phyloP scores from a whole-genome alignment of 225 moss, liverwort and hornwort species.

The Sphagnum tenellum region DNA sequence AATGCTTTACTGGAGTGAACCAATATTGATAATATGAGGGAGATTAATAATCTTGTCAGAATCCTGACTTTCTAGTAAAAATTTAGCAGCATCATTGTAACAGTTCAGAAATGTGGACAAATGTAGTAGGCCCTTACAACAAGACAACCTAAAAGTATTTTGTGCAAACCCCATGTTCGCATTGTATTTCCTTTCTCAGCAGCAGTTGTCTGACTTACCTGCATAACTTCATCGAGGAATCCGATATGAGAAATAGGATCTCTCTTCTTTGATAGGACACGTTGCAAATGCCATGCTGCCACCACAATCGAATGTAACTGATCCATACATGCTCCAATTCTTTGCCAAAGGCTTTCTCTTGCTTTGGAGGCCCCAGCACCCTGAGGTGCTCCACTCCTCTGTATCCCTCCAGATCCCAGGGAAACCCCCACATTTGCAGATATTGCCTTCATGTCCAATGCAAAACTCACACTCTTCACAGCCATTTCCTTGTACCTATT shows the following conservation, averaged over 20 bases:
- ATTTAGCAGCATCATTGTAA: too few relatives aligned
- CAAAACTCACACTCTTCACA: slow-evolving; percentile 71
- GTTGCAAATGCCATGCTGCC: slow-evolving; percentile 95
- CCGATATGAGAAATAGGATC: slow-evolving; percentile 85
- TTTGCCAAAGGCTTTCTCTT: slow-evolving; percentile 92
- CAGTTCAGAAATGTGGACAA: too few relatives aligned
- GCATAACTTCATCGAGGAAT: slow-evolving; percentile 85
- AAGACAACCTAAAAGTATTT: too few relatives aligned
- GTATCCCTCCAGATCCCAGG: slow-evolving; percentile 70
- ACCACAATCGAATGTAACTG: slow-evolving; percentile 78
- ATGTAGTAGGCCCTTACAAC: too few relatives aligned
- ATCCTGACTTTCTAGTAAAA: too few relatives aligned
- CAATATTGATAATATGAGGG: too few relatives aligned
- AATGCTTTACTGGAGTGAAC: too few relatives aligned
- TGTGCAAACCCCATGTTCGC: too few relatives aligned
- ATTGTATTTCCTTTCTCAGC: too few relatives aligned
- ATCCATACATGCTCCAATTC: slow-evolving; percentile 67
- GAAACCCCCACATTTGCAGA: slow-evolving; percentile 78
- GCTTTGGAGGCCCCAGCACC: slow-evolving; percentile 57
- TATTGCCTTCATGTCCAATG: slow-evolving; percentile 96
- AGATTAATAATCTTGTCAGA: too few relatives aligned
- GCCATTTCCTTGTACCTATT: slow-evolving; percentile 75
- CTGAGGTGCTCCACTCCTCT: slow-evolving; percentile 73
- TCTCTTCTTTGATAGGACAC: slow-evolving; percentile 94
- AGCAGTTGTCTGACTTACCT: slow-evolving; percentile 15